Conservation (phyloP, 345 rosid species). For the Rhodamnia rubescens region DNA sequence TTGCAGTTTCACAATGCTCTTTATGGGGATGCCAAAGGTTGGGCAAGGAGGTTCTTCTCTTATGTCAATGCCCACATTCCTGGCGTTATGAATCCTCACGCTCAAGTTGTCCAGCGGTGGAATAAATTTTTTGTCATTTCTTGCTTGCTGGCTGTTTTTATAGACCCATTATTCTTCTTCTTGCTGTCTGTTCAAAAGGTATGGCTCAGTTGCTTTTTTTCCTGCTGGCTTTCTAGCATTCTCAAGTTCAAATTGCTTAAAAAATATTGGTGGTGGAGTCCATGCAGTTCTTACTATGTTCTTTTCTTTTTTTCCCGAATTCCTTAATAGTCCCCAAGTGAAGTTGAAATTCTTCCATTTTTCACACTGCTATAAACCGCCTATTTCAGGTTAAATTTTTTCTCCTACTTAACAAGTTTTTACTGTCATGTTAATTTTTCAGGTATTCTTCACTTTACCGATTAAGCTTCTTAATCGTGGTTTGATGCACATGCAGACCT, state of each 20-base stretch:
- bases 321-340: neutral
- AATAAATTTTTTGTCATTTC: constrained; percentile 57
- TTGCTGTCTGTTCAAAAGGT: constrained; percentile 45
- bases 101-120: constrained; percentile 52
- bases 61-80: constrained; percentile 25
- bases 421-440: neutral
- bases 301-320: neutral
- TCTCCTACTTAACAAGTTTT: neutral
- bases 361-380: neutral
- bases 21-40: constrained; percentile 78
- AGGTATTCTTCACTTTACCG: neutral
- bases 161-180: constrained; percentile 85
- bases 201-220: neutral
- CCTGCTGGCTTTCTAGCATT: neutral
- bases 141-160: constrained; percentile 59
- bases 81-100: constrained; percentile 80
- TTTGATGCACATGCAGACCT: neutral
- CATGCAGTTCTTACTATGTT: neutral
- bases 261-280: neutral
- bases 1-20: constrained; percentile 57
- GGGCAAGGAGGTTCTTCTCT: constrained; percentile 47
- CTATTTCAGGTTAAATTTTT: neutral
- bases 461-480: neutral
- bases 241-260: neutral
- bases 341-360: neutral